Conservation (phyloP, 2,329 filamentous ascomycete species). For the Colletotrichum cuscutae region DNA sequence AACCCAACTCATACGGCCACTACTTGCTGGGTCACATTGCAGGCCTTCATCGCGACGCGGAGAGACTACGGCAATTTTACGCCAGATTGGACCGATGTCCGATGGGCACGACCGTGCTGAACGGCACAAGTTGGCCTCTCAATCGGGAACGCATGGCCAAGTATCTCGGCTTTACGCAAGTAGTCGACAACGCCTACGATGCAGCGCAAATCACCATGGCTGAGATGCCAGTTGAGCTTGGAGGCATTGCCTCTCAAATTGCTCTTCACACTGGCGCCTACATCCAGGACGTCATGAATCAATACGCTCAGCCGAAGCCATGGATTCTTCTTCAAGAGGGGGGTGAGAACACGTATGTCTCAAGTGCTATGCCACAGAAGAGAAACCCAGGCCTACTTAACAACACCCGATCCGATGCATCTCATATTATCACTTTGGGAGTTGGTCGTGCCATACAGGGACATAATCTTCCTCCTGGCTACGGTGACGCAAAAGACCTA, state of each 20-base stretch:
- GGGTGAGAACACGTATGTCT: slow-evolving; percentile 26
- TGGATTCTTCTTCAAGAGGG: slow-evolving; percentile 29
- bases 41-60: slow-evolving; percentile 16
- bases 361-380: slow-evolving; percentile 31
- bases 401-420: slow-evolving; percentile 8
- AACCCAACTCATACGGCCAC: slow-evolving; percentile 29
- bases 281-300: slow-evolving; percentile 27
- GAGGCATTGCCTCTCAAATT: slow-evolving; percentile 8
- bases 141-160: slow-evolving; percentile 28
- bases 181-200: slow-evolving; percentile 29
- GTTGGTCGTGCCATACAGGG: slow-evolving; percentile 26
- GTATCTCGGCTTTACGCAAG: slow-evolving; percentile 24
- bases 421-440: slow-evolving; percentile 10
- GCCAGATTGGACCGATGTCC: slow-evolving; percentile 22
- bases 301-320: slow-evolving; percentile 25
- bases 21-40: slow-evolving; percentile 20
- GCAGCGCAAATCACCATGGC: slow-evolving; percentile 25
- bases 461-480: slow-evolving; percentile 23
- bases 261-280: slow-evolving; percentile 23
- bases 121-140: slow-evolving; percentile 32
- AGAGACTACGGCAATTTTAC: slow-evolving; percentile 19
- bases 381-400: slow-evolving; percentile 18
- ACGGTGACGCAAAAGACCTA: slow-evolving; percentile 25
- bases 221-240: slow-evolving; percentile 27
- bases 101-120: slow-evolving; percentile 26